These are phyloP conservation scores for Pyrenophora graminea DNA, from an alignment of 2,329 filamentous ascomycete species.

Conservation along the genomic window DNA sequence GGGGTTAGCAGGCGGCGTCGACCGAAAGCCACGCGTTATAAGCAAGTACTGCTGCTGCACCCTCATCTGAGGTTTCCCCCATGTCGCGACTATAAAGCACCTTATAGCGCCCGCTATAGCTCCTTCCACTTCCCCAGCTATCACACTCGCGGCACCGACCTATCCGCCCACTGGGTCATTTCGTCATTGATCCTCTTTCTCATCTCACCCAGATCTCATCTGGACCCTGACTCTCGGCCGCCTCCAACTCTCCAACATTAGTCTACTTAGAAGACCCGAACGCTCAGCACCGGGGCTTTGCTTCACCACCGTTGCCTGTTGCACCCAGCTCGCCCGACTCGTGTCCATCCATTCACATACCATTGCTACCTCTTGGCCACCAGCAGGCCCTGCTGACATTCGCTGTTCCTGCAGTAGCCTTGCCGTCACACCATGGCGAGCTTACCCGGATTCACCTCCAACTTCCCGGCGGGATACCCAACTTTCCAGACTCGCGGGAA, in stretches of 20 bases:
- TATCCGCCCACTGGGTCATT: conserved; percentile 9
- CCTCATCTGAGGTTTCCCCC: conserved; percentile 14
- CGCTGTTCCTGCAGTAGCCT: conserved; percentile 37
- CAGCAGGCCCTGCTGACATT: conserved; percentile 25
- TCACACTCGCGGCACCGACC: conserved; percentile 17
- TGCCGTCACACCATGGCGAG: conserved; percentile 29
- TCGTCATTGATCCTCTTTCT: conserved; percentile 24
- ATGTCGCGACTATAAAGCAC: conserved; percentile 33
- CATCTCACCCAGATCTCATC: conserved; percentile 13
- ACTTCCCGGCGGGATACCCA: conserved; percentile 41
- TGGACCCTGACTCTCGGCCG: conserved; percentile 20
- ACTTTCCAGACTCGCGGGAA: conserved; percentile 33
- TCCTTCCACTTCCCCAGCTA: conserved; percentile 21
- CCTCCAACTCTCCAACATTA: conserved; percentile 1
- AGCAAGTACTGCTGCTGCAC: conserved; percentile 14
- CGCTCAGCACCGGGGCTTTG: conserved; percentile 5
- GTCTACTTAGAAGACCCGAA: conserved; percentile 2
- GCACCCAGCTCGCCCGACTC: background rate
- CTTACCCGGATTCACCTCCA: conserved; percentile 37
- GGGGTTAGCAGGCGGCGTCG: conserved; percentile 33
- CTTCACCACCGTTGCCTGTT: conserved; percentile 12
- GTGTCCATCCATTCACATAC: no score
- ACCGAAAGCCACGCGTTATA: conserved; percentile 35
- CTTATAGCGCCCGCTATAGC: conserved; percentile 19
- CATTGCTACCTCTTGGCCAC: conserved; percentile 13